phyloP scores from a whole-genome alignment of 2,329 filamentous ascomycete species.

The Diaporthe humulicola region DNA sequence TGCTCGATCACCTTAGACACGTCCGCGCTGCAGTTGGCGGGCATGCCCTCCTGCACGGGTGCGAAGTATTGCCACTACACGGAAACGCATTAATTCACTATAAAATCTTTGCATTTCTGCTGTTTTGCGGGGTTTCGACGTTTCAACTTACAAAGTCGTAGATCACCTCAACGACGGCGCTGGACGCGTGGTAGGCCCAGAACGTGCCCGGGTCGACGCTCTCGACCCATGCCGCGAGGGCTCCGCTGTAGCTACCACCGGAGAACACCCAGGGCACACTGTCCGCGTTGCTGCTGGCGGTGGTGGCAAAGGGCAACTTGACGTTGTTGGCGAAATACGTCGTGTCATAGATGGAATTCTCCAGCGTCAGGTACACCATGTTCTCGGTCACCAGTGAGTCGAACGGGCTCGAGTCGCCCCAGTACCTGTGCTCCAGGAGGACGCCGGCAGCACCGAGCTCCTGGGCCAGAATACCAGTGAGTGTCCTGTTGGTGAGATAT shows the following conservation, averaged over 20 bases:
- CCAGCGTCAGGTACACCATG: constrained; percentile 55
- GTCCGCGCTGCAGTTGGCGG: constrained; percentile 68
- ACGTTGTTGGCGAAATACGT: constrained; percentile 58
- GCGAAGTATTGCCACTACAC: constrained; percentile 67
- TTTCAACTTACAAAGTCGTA: constrained; percentile 57
- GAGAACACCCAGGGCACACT: constrained; percentile 67
- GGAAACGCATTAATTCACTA: background rate
- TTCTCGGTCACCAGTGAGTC: constrained; percentile 52
- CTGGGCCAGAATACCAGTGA: constrained; percentile 55
- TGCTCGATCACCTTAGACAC: constrained; percentile 64
- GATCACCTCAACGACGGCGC: constrained; percentile 66
- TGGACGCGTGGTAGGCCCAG: constrained; percentile 70
- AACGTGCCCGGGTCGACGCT: constrained; percentile 66
- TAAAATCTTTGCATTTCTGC: fast-evolving
- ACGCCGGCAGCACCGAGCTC: constrained; percentile 56
- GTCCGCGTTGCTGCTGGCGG: constrained; percentile 58
- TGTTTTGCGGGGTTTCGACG: too few species aligned
- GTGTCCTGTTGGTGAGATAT: constrained; percentile 57
- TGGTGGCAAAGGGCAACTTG: constrained; percentile 62
- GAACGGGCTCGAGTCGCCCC: constrained; percentile 56
- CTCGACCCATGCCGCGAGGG: constrained; percentile 66
- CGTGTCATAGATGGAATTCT: constrained; percentile 56
- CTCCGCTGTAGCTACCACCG: constrained; percentile 69
- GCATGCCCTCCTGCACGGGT: constrained; percentile 66
- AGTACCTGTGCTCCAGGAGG: constrained; percentile 59